Evolutionary conservation across 2,329 filamentous ascomycete genomes (phyloP), one percentile per base, ranked within the genome.

Genomic region (Penicillium sp.): DNA sequence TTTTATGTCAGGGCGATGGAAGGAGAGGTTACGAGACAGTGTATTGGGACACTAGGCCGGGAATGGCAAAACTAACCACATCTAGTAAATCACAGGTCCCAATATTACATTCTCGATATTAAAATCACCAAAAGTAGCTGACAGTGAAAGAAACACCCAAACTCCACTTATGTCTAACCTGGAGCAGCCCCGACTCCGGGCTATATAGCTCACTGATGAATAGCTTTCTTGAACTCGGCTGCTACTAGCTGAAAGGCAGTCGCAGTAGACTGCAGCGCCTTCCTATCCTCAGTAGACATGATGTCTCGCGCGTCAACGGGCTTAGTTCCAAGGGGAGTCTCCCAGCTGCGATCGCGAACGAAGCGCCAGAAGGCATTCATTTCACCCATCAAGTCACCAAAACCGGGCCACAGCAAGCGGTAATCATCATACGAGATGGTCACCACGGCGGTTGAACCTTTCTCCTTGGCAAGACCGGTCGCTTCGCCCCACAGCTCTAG

Each of bases 81-180:
- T 51, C 1, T 31, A 47, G 54, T 55, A 60, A 57, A 44, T 60
- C 58, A 60, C 58, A 60, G 58, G 58, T 60, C 59, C 54, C 27
- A 33, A 49, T 50, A 19, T 50, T 35, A 1, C 24, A 27, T 27
- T 27, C 24, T 27, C 24, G 31, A 31, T 31, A 31, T 31, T 10
- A 31, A 31, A 31, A 31, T 31, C 9, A 31, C 31, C 2, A 10
- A 31, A 3, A 31, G 31, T 31, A 31, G 31, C 31, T 10, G 9
- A 6, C 7, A 31, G 9, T 31, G 31, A 10, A 6, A 31, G 31
- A 31, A 31, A 31, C 31, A 31, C 31, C 31, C 9, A 31, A 31
- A 31, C 31, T 31, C 31, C 31, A 31, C 31, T 9, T 6, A 31
- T 31, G 31, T 31, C 31, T 31, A 31, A 9, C 9, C 6, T 2